These are phyloP conservation scores for Gonapodya prolifera DNA, from an alignment of 192 early-diverging fungal species.

Conservation along the genomic window DNA sequence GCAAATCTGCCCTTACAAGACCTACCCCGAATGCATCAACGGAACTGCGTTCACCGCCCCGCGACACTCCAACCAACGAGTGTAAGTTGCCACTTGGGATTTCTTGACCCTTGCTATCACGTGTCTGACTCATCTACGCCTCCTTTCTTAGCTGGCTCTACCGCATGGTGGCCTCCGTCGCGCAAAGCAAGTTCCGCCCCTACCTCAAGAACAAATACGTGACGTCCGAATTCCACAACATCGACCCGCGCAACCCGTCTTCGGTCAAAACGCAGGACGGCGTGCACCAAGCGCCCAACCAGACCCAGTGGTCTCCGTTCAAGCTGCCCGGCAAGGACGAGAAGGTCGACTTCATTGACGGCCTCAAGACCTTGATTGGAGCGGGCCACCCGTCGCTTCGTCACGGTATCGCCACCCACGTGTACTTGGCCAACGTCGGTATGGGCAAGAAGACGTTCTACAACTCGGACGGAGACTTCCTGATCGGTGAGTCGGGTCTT, in stretches of 20 bases:
- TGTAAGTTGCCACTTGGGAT: no score
- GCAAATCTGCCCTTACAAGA: conserved; percentile 72
- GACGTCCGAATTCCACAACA: conserved; percentile 79
- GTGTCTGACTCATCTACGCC: no score
- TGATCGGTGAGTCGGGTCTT: no score
- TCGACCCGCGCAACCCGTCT: conserved; percentile 86
- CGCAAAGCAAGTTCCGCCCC: conserved; percentile 48
- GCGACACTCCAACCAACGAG: conserved; percentile 56
- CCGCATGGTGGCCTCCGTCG: no score
- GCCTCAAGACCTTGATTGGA: conserved; percentile 71
- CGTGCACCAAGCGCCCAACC: no score
- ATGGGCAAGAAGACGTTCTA: no score
- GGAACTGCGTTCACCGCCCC: conserved; percentile 82
- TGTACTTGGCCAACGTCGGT: no score
- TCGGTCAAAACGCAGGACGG: conserved; percentile 47
- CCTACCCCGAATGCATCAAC: conserved; percentile 89
- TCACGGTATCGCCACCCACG: conserved; percentile 69
- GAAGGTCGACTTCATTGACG: conserved; percentile 66
- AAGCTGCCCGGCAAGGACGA: no score
- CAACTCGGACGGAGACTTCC: no score
- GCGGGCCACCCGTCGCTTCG: conserved; percentile 66
- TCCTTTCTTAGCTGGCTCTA: conserved; percentile 74
- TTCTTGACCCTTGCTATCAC: no score
- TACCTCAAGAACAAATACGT: conserved; percentile 21
- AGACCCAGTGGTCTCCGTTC: no score